A percentile compares a stretch with the other conserved stretches of the same genome.
These are phyloP conservation scores for Stephania yunnanensis DNA, from an alignment of 164 flowering plant genomes.

Conservation along the genomic window DNA sequence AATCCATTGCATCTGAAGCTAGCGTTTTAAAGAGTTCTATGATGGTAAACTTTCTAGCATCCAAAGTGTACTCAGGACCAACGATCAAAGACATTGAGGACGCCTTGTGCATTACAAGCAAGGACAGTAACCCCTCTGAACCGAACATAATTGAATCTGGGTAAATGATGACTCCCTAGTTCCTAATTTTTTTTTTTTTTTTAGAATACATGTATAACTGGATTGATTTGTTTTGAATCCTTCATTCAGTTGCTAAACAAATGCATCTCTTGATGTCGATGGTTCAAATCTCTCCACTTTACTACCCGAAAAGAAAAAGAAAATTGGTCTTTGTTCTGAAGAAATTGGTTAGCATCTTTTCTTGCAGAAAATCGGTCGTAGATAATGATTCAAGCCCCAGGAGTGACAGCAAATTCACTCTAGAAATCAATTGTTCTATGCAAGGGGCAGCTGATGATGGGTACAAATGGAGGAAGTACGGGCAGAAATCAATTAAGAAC, in stretches of 20 bases:
- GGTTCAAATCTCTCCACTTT: too few relatives aligned
- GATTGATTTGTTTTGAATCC: not conserved
- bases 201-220: not conserved
- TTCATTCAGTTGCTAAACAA: too few relatives aligned
- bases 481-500: conserved; percentile 87
- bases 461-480: conserved; percentile 95
- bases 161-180: conserved; percentile 21
- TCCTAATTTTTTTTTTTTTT: not conserved
- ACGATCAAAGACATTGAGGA: conserved; percentile 47
- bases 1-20: conserved; percentile 10
- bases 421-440: conserved; percentile 57
- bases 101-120: conserved; percentile 32
- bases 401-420: conserved; percentile 62
- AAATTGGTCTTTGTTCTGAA: not conserved
- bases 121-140: conserved; percentile 12
- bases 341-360: not conserved
- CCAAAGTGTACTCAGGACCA: conserved; percentile 46
- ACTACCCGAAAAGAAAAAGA: too few relatives aligned
- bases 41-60: conserved; percentile 7
- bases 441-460: conserved; percentile 76
- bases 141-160: conserved; percentile 21
- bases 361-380: conserved; percentile 30
- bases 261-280: too few relatives aligned
- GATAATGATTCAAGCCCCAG: conserved; percentile 38
- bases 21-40: not conserved